Evolutionary conservation across 2,329 filamentous ascomycete species (phyloP).

Genomic region (Lecanicillium sp.): DNA sequence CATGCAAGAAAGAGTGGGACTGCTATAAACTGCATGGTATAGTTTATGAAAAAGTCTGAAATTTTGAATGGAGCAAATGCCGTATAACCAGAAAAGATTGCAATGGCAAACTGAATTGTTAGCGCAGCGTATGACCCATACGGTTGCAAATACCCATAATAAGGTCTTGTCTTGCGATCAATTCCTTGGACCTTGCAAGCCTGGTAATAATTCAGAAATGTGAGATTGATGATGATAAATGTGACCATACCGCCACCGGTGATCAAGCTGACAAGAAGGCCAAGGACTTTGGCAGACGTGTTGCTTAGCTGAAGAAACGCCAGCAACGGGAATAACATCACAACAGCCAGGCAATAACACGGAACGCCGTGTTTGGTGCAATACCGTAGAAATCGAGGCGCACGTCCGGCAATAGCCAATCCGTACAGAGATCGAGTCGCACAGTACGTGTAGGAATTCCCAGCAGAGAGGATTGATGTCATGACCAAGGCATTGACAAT

Average conservation of each 20-base stretch:
- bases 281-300: slow-evolving; percentile 39
- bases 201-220: slow-evolving; percentile 38
- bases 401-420: slow-evolving; percentile 40
- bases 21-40: slow-evolving; percentile 47
- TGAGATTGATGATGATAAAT: slow-evolving; percentile 45
- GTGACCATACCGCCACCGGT: slow-evolving; percentile 52
- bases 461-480: slow-evolving; percentile 35
- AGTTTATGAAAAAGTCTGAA: slow-evolving; percentile 41
- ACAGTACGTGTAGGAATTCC: slow-evolving; percentile 43
- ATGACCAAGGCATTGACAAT: slow-evolving; percentile 46
- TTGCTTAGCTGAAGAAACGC: slow-evolving; percentile 43
- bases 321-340: slow-evolving; percentile 44
- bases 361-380: slow-evolving; percentile 53
- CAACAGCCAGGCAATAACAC: slow-evolving; percentile 45
- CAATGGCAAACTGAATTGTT: slow-evolving; percentile 31
- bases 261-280: slow-evolving; percentile 46
- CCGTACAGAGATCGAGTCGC: slow-evolving; percentile 40
- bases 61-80: slow-evolving; percentile 38
- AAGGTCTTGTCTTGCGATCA: slow-evolving; percentile 45
- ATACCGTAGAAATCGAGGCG: slow-evolving; percentile 43
- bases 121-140: slow-evolving; percentile 42
- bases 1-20: slow-evolving; percentile 47
- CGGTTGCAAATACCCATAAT: slow-evolving; percentile 49
- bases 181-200: slow-evolving; percentile 44
- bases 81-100: slow-evolving; percentile 47